Evolutionary conservation across 1,139 yeast genomes (phyloP), one percentile per base, ranked within the genome.

Genomic region (Chernovozyma aurita): DNA sequence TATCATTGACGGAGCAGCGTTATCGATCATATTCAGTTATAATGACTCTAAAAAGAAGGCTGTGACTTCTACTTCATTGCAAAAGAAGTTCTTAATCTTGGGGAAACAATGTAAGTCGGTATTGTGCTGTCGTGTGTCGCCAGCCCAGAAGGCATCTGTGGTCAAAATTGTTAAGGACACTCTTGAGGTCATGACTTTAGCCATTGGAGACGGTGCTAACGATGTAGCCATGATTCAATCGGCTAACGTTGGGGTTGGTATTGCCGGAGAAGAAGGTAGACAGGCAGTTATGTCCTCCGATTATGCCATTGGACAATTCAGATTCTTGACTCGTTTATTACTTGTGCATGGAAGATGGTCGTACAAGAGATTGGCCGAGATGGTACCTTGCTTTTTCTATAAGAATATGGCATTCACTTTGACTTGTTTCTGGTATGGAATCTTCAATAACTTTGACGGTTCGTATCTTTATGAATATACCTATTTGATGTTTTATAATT

Each of bases 191-290:
- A 76, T 78, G 79, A 78, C 84, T 1, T 63, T 78, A 41, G 83
- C 83, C 1, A 74, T 78, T 48, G 84, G 84, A 28, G 84, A 78
- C 56, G 84, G 84, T 42, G 81, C 84, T 17, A 78, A 78, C 50
- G 84, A 78, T 55, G 84, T 78, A 33, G 80, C 84, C 7, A 78
- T 78, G 84, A 78, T 78, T 44, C 84, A 78, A 54, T 74, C 81
- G 8, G 80, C 84, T 3, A 73, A 78, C 53, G 75, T 78, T 32
- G 84, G 84, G 38, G 75, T 78, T 32, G 84, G 84, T 47, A 78
- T 78, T 47, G 84, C 82, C 4, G 84, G 84, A 42, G 82, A 77
- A 56, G 84, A 78, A 57, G 84, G 84, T 44, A 59, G 83, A 47
- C 83, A 77, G 52, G 83, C 83, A 1, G 83, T 73, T 8, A 78